These are phyloP conservation scores for Blastocystis sp. DNA, from an alignment of 352 stramenopile genomes.

Conservation along the genomic window DNA sequence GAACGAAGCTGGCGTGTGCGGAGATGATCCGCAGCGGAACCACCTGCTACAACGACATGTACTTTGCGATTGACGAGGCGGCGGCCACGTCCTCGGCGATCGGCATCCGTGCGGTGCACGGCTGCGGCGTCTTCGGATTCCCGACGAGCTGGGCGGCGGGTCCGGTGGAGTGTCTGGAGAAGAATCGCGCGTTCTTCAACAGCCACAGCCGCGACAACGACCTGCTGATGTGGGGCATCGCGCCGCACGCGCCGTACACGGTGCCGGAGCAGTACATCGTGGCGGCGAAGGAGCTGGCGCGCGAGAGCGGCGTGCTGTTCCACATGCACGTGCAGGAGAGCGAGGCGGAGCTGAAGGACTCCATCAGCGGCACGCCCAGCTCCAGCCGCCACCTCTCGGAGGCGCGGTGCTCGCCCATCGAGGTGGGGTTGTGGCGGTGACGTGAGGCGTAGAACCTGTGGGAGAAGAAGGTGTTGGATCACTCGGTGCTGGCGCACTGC, in stretches of 20 bases:
- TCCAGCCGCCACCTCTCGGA: slow-evolving; percentile 81
- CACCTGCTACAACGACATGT: slow-evolving; percentile 86
- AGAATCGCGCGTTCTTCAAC: slow-evolving; percentile 17
- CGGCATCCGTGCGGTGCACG: slow-evolving; percentile 76
- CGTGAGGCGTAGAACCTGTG: slow-evolving; percentile 76
- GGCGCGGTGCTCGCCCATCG: slow-evolving; percentile 76
- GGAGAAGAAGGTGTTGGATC: slow-evolving; percentile 77
- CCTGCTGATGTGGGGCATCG: slow-evolving; percentile 72
- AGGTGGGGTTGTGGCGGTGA: not conserved
- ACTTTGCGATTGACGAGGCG: slow-evolving; percentile 79
- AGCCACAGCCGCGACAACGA: slow-evolving; percentile 2
- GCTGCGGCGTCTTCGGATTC: slow-evolving; percentile 62
- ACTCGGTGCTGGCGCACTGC: slow-evolving; percentile 78
- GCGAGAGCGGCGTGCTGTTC: slow-evolving; percentile 74
- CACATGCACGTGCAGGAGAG: slow-evolving; percentile 85
- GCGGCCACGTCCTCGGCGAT: slow-evolving; percentile 76
- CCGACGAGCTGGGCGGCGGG: slow-evolving; percentile 47
- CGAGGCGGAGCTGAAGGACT: slow-evolving; percentile 79
- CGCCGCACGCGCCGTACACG: slow-evolving; percentile 82
- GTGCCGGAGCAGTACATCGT: slow-evolving; percentile 77
- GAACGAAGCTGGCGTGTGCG: slow-evolving; percentile 78
- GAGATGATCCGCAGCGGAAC: slow-evolving; percentile 83
- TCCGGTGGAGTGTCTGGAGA: slow-evolving; percentile 41
- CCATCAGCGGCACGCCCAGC: slow-evolving; percentile 75
- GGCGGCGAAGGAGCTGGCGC: slow-evolving; percentile 73